Percentiles rank a stretch among this genome's conserved stretches.
These are phyloP conservation scores for Alternaria ethzedia DNA, from an alignment of 2,329 filamentous ascomycete genomes.

Conservation along the genomic window DNA sequence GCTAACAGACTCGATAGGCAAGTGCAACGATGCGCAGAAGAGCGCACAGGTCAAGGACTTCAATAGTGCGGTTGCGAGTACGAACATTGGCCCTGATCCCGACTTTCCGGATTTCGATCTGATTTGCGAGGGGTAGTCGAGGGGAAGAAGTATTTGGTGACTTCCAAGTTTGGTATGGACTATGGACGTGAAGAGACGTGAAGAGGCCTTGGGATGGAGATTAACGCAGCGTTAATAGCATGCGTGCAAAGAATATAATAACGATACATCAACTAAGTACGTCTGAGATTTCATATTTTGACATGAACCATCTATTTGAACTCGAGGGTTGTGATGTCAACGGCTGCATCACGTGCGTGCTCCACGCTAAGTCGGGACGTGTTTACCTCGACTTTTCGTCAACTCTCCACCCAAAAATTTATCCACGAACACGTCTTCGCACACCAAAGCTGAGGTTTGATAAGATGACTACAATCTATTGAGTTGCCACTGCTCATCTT, in stretches of 20 bases:
- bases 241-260: background rate
- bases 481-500: background rate
- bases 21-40: slow-evolving; percentile 38
- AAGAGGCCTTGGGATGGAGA: background rate
- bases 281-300: background rate
- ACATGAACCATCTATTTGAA: background rate
- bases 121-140: slow-evolving; percentile 36
- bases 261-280: background rate
- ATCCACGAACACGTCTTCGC: background rate
- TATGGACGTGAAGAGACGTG: background rate
- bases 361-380: background rate
- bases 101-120: slow-evolving; percentile 48
- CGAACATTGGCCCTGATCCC: slow-evolving; percentile 47
- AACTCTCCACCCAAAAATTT: background rate
- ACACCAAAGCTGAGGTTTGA: too few species aligned
- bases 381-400: background rate
- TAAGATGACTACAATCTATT: background rate
- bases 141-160: background rate
- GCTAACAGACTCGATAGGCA: slow-evolving; percentile 20
- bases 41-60: slow-evolving; percentile 39
- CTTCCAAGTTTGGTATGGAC: background rate
- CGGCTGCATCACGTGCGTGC: background rate
- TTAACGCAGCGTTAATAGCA: background rate
- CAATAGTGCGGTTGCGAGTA: slow-evolving; percentile 27
- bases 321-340: background rate